Evolutionary conservation across 352 stramenopile species (phyloP), one percentile per base, ranked within the genome.

Genomic region (Pythium dissimile): DNA sequence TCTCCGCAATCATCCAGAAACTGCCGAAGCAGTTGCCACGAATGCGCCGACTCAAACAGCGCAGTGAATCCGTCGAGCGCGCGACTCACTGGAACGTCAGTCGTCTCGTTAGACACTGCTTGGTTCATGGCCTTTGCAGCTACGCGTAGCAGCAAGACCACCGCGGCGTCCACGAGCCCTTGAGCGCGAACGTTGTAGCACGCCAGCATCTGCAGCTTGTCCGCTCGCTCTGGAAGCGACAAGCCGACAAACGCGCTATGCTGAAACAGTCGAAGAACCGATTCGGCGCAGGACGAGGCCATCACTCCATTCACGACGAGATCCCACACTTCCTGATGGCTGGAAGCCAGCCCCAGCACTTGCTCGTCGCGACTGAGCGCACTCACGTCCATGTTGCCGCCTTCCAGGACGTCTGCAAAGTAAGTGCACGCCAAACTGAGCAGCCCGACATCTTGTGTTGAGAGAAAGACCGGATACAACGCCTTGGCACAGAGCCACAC

Each of bases 131-230:
- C 74, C 62, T 87, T 88, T 0, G 76, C 72, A 15, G 83, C 77
- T 2, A 88, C 57, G 20, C 80, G 75, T 8, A 90, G 71, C 4
- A 92, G 59, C 10, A 92, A 51, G 1, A 92, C 77, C 16, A 92
- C 64, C 0, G 72, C 80, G 10, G 78, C 57, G 32, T 92, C 83
- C 26, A 90, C 56, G 1, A 90, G 46, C 2, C 83, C 80, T 35
- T 89, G 80, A 0, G 78, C 76, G 52, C 80, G 63, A 7, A 89
- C 81, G 46, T 85, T 84, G 51, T 86, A 88, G 54, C 77, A 88
- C 11, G 77, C 72, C 5, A 89, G 51, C 45, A 81, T 75, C 26
- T 87, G 73, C 8, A 83, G 48, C 28, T 74, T 84, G 18, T 53
- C 65, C 12, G 5, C 57, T 16, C 46, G 57, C 0, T 34, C 2